Evolutionary conservation across 2,329 filamentous ascomycete species (phyloP).

Genomic region (Neoarthrinium moseri): DNA sequence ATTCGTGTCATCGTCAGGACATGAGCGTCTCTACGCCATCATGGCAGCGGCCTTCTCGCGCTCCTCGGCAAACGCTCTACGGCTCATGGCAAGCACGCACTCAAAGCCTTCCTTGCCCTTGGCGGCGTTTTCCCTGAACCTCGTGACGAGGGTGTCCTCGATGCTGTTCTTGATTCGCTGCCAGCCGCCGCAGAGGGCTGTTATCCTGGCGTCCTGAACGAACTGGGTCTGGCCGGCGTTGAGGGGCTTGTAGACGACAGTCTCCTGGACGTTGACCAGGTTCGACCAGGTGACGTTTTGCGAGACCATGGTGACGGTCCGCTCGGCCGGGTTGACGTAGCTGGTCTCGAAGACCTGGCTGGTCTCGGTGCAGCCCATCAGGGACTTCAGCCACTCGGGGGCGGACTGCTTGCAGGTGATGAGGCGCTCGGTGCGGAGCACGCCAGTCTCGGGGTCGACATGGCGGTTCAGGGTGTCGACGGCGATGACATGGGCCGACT

Average conservation of each 20-base stretch:
- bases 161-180: constrained; percentile 95
- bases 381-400: constrained; percentile 75
- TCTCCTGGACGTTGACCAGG: constrained; percentile 88
- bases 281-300: constrained; percentile 94
- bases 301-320: constrained; percentile 94
- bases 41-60: constrained; percentile 53
- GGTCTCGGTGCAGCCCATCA: constrained; percentile 78
- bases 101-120: constrained; percentile 95
- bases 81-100: constrained; percentile 87
- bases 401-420: constrained; percentile 63
- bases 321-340: constrained; percentile 80
- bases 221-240: constrained; percentile 69
- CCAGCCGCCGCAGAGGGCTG: constrained; percentile 93
- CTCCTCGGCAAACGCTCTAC: constrained; percentile 89
- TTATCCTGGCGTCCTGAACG: constrained; percentile 86
- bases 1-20: neutral
- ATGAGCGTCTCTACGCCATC: neutral
- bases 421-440: constrained; percentile 61
- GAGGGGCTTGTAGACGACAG: constrained; percentile 76
- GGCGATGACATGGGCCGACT: constrained; percentile 92
- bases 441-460: constrained; percentile 55
- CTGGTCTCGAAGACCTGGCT: constrained; percentile 93
- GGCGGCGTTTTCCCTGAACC: constrained; percentile 87
- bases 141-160: constrained; percentile 84
- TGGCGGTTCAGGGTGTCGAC: constrained; percentile 85